Conservation (phyloP, 805 yeast species). For the Suhomyces emberorum region DNA sequence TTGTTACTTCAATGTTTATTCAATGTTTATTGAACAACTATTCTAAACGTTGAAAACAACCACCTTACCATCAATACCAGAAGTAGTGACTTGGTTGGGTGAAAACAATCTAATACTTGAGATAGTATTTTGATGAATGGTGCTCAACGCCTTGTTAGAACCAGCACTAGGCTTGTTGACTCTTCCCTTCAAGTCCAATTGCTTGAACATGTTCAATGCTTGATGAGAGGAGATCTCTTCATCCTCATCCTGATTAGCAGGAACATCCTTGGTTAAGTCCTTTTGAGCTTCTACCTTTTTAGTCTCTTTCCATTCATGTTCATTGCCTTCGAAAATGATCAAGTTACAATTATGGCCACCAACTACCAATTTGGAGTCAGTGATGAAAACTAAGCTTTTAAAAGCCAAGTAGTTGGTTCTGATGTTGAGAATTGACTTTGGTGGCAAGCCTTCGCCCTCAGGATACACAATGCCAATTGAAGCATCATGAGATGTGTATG, state of each 20-base stretch:
- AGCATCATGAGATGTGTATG: slow-evolving; percentile 83
- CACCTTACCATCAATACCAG: slow-evolving; percentile 90
- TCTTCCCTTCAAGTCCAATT: slow-evolving; percentile 91
- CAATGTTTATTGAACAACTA: slow-evolving; percentile 34
- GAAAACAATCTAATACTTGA: slow-evolving; percentile 54
- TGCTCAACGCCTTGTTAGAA: slow-evolving; percentile 48
- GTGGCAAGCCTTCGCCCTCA: slow-evolving; percentile 60
- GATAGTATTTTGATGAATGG: slow-evolving; percentile 90
- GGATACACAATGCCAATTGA: slow-evolving; percentile 80
- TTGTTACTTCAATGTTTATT: slow-evolving; percentile 16
- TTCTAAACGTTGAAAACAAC: slow-evolving; percentile 55
- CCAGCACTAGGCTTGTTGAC: slow-evolving; percentile 40
- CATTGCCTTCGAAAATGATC: slow-evolving; percentile 72
- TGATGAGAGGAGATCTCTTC: slow-evolving; percentile 65
- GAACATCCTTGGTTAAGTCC: slow-evolving; percentile 45
- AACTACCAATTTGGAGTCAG: slow-evolving; percentile 66
- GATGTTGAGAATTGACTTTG: slow-evolving; percentile 54
- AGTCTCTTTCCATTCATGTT: slow-evolving; percentile 59
- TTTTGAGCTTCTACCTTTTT: slow-evolving; percentile 51
- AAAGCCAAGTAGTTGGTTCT: slow-evolving; percentile 77
- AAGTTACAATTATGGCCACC: slow-evolving; percentile 95
- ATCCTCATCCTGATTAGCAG: slow-evolving; percentile 35
- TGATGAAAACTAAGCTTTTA: slow-evolving; percentile 66
- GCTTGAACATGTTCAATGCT: slow-evolving; percentile 91
- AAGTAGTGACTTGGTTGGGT: slow-evolving; percentile 50